phyloP scores from a whole-genome alignment of 2,329 filamentous ascomycete species.

The Penicillium corylophilum region DNA sequence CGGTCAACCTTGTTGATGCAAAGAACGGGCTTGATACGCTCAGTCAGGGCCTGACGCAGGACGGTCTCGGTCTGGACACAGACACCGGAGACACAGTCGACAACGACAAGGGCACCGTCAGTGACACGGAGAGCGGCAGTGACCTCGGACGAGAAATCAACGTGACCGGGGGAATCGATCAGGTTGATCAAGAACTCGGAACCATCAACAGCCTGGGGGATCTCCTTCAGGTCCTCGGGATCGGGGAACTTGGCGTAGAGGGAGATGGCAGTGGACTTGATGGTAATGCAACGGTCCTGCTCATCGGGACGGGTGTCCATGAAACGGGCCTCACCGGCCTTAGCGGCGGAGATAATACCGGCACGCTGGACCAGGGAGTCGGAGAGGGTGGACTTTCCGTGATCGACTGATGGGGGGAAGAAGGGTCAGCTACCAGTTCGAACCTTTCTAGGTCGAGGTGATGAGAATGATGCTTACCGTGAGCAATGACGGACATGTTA shows the following conservation, averaged over 20 bases:
- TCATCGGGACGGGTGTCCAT: slow-evolving; percentile 97
- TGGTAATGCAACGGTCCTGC: slow-evolving; percentile 99
- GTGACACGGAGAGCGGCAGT: slow-evolving; percentile 99
- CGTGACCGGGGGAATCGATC: slow-evolving; percentile 99
- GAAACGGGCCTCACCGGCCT: slow-evolving; percentile 92
- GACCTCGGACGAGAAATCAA: slow-evolving; percentile 99
- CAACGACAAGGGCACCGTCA: slow-evolving; percentile 98
- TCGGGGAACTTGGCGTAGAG: slow-evolving; percentile 83
- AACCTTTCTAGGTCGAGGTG: neutral
- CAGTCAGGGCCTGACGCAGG: slow-evolving; percentile 95
- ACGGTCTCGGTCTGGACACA: slow-evolving; percentile 99
- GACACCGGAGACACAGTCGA: slow-evolving; percentile 99
- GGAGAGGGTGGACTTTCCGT: slow-evolving; percentile 99
- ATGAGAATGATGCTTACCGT: slow-evolving; percentile 58
- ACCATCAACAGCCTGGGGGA: slow-evolving; percentile 82
- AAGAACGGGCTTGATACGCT: slow-evolving; percentile 99
- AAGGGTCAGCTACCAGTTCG: slow-evolving; percentile 6
- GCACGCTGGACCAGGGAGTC: slow-evolving; percentile 98
- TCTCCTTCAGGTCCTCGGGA: slow-evolving; percentile 89
- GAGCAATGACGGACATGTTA: slow-evolving; percentile 99
- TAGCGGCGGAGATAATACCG: slow-evolving; percentile 98
- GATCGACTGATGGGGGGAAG: slow-evolving; percentile 66
- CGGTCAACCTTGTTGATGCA: slow-evolving; percentile 99
- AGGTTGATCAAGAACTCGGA: slow-evolving; percentile 99
- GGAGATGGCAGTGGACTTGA: slow-evolving; percentile 99